Base-by-base conservation (phyloP, 768 basidiomycete genomes). In the Lactifluus rugatus region DNA sequence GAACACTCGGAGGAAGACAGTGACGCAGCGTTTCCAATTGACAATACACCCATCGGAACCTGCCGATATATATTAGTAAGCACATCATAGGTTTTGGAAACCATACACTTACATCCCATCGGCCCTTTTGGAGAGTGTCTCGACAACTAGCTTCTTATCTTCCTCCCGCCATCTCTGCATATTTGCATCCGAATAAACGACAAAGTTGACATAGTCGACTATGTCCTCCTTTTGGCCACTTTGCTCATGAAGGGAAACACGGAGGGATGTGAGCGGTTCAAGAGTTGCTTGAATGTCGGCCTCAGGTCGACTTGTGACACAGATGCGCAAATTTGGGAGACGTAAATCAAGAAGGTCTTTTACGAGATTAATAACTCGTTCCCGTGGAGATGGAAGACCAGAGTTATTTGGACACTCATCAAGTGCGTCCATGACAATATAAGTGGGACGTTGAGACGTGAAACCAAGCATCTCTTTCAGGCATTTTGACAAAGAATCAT, bases 141-240 rank as follows among this genome's bases (percentile, higher is more conserved):
- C 28, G 3, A 60, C 39, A 3, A 58, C 59, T 5, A 58, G 10
- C 1, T n/a, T 34, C 37, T 21, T 52, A 5, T 57, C 55, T 9
- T 58, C 56, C 3, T 50, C 59, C 5, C 37, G 41, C 56, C 59
- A 60, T 45, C 47, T 58, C 14, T 4, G 25, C 37, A 58, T 57
- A 5, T 17, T 45, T 17, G 6, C 2, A 23, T 60, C 59, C 36
- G 59, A 57, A 17, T 17, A 21, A 2, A 60, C 54, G 0, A 32
- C 48, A 1, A 39, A 56, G 14, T 6, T 37, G 26, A 60, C 14
- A 2, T 57, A 60, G 14, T 34, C 9, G 19, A 14, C 8, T 9
- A 60, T 46, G 10, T 51, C 59, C 11, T 58, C 17, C 21, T 7
- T 47, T 31, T 58, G 59, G 14, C 54, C 45, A 9, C 5, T 26